These are phyloP conservation scores for Biscogniauxia sp. DNA, from an alignment of 2,329 filamentous ascomycete genomes.

Conservation along the genomic window DNA sequence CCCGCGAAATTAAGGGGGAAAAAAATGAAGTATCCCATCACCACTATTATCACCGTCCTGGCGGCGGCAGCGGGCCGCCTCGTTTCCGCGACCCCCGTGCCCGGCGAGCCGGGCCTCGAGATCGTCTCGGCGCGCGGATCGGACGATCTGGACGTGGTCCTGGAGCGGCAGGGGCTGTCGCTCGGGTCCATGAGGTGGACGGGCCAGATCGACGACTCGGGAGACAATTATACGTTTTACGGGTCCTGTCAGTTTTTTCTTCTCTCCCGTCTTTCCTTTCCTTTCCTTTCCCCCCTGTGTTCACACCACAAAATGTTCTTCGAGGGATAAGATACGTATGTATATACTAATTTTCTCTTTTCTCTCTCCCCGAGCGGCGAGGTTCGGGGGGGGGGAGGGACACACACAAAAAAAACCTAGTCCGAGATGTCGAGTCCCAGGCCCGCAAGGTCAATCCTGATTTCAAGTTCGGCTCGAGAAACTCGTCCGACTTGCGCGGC, in stretches of 20 bases:
- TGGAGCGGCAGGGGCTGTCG: neutral
- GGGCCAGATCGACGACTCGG: neutral
- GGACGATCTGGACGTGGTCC: neutral
- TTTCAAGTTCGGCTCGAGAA: neutral
- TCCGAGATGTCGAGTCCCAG: neutral
- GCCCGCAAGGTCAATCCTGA: neutral
- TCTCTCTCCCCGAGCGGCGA: no score
- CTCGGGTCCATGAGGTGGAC: neutral
- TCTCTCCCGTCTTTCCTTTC: slow-evolving; percentile 1
- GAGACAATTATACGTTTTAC: neutral
- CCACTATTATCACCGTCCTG: slow-evolving; percentile 18
- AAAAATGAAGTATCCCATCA: slow-evolving; percentile 35
- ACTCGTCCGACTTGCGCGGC: neutral
- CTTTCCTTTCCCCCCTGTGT: neutral
- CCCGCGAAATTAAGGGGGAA: no score
- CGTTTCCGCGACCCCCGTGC: neutral
- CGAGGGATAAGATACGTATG: no score
- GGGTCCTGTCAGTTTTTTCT: neutral
- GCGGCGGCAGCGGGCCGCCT: neutral
- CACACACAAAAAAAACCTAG: neutral
- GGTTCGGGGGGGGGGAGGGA: no score
- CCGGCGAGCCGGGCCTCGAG: neutral
- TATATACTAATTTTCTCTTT: no score
- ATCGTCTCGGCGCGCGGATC: neutral
- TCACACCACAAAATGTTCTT: no score